phyloP scores from a whole-genome alignment of 179 eudicot species.

The Dionaea muscipula region DNA sequence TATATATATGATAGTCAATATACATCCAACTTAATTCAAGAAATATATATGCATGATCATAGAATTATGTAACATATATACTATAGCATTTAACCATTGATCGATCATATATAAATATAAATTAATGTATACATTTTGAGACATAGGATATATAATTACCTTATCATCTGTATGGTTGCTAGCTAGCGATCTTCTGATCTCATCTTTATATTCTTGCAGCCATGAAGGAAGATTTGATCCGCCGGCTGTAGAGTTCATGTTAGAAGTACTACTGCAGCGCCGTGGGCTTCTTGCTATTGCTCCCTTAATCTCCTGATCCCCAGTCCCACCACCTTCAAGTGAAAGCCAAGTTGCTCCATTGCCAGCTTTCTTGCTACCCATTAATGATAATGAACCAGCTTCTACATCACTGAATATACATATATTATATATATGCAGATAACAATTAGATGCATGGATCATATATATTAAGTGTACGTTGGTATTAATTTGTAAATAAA shows the following conservation, averaged over 20 bases:
- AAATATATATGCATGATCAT: too few species aligned
- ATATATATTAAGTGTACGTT: too few species aligned
- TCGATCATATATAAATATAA: not conserved
- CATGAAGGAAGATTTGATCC: slow-evolving; percentile 47
- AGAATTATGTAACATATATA: too few species aligned
- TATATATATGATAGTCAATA: too few species aligned
- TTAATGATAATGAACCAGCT: slow-evolving; percentile 22
- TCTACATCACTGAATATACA: slow-evolving; percentile 27
- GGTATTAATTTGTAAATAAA: too few species aligned
- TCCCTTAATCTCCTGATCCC: slow-evolving; percentile 25
- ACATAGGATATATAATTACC: slow-evolving; percentile 27
- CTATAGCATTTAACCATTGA: too few species aligned
- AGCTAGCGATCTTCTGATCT: slow-evolving; percentile 16
- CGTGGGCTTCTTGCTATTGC: slow-evolving; percentile 16
- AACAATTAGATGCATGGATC: too few species aligned
- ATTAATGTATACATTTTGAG: slow-evolving; percentile 1
- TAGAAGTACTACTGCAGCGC: slow-evolving; percentile 14
- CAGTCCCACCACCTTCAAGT: slow-evolving; percentile 24
- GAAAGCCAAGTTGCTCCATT: slow-evolving; percentile 24
- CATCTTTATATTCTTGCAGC: slow-evolving; percentile 38
- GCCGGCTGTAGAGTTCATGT: slow-evolving; percentile 26
- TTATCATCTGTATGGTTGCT: slow-evolving; percentile 20
- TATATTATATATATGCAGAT: not conserved
- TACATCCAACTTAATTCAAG: too few species aligned
- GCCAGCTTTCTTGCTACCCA: slow-evolving; percentile 22